A percentile compares a stretch with the other conserved stretches of the same genome.
Conservation (phyloP, 179 eudicot species). For the Drosera spatulata region DNA sequence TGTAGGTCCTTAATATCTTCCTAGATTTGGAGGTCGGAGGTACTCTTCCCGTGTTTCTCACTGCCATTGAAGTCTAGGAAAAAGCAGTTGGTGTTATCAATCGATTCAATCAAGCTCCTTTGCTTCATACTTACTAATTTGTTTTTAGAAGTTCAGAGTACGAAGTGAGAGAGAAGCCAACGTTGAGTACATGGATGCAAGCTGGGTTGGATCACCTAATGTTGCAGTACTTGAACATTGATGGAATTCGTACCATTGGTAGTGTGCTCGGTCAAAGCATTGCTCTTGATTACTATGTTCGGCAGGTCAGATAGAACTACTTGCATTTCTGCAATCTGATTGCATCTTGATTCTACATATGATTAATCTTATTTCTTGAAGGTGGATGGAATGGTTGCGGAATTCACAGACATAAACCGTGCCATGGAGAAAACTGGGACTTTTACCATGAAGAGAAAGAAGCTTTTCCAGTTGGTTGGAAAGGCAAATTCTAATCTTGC, state of each 20-base stretch:
- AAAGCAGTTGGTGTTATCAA: no score
- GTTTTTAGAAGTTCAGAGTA: conserved; percentile 37
- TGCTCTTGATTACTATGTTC: conserved; percentile 92
- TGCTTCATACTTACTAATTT: not conserved
- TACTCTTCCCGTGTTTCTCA: no score
- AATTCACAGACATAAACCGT: conserved; percentile 90
- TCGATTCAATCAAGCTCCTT: not conserved
- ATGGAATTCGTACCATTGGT: conserved; percentile 92
- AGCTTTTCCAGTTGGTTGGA: conserved; percentile 91
- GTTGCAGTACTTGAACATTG: conserved; percentile 73
- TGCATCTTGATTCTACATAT: conserved; percentile 2
- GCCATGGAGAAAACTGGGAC: conserved; percentile 97
- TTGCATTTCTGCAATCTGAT: not conserved
- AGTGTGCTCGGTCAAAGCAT: conserved; percentile 99
- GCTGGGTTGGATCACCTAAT: conserved; percentile 83
- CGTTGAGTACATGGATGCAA: conserved; percentile 83
- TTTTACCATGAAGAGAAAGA: conserved; percentile 86
- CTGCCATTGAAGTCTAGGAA: no score
- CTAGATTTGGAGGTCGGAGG: no score
- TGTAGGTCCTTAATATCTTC: no score
- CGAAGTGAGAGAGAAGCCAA: conserved; percentile 81
- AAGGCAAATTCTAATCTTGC: conserved; percentile 96
- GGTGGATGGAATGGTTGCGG: conserved; percentile 99
- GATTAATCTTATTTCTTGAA: conserved; percentile 15
- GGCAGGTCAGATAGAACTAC: conserved; percentile 49